These are phyloP conservation scores for Penicillium italicum DNA, from an alignment of 2,329 filamentous ascomycete genomes.

Conservation along the genomic window DNA sequence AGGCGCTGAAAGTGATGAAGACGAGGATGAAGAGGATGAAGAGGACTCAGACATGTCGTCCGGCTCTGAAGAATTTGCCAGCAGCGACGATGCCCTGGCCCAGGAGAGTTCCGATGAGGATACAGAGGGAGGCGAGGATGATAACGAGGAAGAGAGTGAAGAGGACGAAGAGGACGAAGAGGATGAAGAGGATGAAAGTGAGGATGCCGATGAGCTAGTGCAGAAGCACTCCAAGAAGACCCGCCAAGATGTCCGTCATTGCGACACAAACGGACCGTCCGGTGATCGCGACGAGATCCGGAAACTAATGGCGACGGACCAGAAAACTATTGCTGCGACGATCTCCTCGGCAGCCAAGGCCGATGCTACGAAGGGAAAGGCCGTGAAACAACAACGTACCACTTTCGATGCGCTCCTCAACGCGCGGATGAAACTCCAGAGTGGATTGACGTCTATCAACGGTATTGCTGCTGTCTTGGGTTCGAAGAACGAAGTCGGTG, in stretches of 20 bases:
- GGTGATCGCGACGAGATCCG: slow-evolving; percentile 58
- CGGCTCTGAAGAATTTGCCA: slow-evolving; percentile 16
- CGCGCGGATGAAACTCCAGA: slow-evolving; percentile 87
- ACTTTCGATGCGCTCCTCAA: slow-evolving; percentile 87
- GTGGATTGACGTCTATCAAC: slow-evolving; percentile 79
- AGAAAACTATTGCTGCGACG: slow-evolving; percentile 62
- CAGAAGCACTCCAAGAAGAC: slow-evolving; percentile 11
- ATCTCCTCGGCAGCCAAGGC: slow-evolving; percentile 64
- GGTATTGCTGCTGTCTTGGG: slow-evolving; percentile 54
- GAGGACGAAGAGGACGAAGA: slow-evolving; percentile 26
- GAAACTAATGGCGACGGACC: slow-evolving; percentile 64
- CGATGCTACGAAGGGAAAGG: slow-evolving; percentile 79
- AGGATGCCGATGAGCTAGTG: slow-evolving; percentile 21
- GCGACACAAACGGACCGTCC: slow-evolving; percentile 10
- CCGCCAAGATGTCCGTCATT: not conserved
- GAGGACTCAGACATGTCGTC: slow-evolving; percentile 23
- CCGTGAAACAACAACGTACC: slow-evolving; percentile 79
- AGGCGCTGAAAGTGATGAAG: slow-evolving; percentile 54
- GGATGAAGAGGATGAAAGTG: slow-evolving; percentile 15
- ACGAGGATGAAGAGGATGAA: slow-evolving; percentile 42
- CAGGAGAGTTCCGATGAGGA: slow-evolving; percentile 26
- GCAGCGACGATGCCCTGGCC: slow-evolving; percentile 17
- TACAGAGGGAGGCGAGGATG: slow-evolving; percentile 29
- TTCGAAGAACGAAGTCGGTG: slow-evolving; percentile 36
- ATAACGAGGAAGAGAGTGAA: not conserved